Evolutionary conservation across 306 rosid species (phyloP).

Genomic region (Medicago ruthenica): DNA sequence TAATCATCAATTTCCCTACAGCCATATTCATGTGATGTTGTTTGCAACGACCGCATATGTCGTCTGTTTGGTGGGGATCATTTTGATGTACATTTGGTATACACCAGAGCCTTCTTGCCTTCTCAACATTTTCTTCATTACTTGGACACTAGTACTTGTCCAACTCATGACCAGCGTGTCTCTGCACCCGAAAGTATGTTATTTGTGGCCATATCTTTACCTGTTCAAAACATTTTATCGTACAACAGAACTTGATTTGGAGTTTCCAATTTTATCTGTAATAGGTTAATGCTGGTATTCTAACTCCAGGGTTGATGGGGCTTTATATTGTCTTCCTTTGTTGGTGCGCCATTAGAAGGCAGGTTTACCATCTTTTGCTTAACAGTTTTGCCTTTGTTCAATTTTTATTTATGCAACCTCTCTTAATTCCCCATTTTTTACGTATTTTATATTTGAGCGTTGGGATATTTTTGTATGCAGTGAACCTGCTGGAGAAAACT

Average conservation of each 20-base stretch:
- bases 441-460: constrained; percentile 32
- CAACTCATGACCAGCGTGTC: constrained; percentile 99
- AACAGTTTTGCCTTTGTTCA: constrained; percentile 16
- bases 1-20: constrained; percentile 52
- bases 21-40: constrained; percentile 86
- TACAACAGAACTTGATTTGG: constrained; percentile 9
- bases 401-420: constrained; percentile 26
- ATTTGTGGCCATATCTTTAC: constrained; percentile 2
- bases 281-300: constrained; percentile 91
- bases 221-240: constrained; percentile 32
- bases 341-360: constrained; percentile 99
- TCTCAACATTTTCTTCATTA: constrained; percentile 92
- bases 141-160: constrained; percentile 90
- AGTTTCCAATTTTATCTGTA: constrained; percentile 41
- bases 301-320: constrained; percentile 96
- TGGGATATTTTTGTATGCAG: constrained; percentile 51
- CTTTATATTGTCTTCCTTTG: constrained; percentile 94
- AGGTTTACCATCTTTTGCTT: constrained; percentile 39
- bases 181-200: constrained; percentile 92
- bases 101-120: constrained; percentile 95
- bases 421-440: constrained; percentile 27
- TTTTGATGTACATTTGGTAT: constrained; percentile 99
- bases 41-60: constrained; percentile 83
- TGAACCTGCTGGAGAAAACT: constrained; percentile 81
- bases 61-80: constrained; percentile 85